phyloP scores from a whole-genome alignment of 257 asterid species.

The Oldenlandia corymbosa region DNA sequence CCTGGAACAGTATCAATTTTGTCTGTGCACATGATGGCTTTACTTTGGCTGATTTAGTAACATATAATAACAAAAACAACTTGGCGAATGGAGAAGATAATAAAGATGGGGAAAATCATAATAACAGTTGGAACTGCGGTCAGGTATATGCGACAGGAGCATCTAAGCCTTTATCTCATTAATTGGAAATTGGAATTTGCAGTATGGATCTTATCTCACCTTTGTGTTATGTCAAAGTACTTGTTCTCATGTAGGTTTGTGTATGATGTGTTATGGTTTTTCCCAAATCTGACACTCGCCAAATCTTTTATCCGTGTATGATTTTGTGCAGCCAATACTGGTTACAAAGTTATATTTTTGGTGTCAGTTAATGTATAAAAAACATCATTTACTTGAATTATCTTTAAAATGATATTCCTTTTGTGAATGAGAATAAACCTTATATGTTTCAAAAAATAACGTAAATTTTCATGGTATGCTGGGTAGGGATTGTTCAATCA shows the following conservation, averaged over 20 bases:
- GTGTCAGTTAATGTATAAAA: background rate
- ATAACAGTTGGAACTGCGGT: constrained; percentile 98
- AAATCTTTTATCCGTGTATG: too few relatives aligned
- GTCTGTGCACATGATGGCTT: constrained; percentile 96
- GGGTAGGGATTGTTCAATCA: background rate
- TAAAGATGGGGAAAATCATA: constrained; percentile 93
- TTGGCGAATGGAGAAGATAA: constrained; percentile 91
- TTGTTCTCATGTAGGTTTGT: too few relatives aligned
- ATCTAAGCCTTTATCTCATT: background rate
- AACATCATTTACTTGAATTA: background rate
- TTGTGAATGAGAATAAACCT: background rate
- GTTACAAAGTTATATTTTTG: background rate
- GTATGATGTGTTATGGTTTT: too few relatives aligned
- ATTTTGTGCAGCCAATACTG: background rate
- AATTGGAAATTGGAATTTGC: background rate
- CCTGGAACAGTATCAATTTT: constrained; percentile 93
- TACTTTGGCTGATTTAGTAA: constrained; percentile 91
- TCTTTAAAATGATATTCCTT: background rate
- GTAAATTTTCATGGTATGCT: background rate
- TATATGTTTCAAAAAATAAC: background rate
- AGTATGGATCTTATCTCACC: too few relatives aligned
- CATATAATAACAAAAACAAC: constrained; percentile 87
- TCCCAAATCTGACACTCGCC: too few relatives aligned
- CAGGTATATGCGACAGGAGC: too few relatives aligned
- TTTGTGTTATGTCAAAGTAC: too few relatives aligned